phyloP scores from a whole-genome alignment of 257 asterid species.

The Ajuga chamaepitys region DNA sequence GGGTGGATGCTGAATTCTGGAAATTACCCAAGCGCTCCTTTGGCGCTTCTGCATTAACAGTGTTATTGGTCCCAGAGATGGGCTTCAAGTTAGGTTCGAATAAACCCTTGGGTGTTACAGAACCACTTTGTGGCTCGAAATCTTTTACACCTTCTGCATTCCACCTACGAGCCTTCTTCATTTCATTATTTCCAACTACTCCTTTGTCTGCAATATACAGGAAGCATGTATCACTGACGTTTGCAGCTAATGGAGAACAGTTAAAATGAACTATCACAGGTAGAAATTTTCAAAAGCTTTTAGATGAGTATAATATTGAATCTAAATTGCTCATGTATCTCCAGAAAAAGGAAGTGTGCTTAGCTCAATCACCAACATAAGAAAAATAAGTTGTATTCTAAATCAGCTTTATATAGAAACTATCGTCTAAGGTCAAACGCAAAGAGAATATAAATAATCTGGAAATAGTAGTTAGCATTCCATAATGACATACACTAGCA shows the following conservation, averaged over 20 bases:
- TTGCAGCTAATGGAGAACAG: background rate
- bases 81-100: constrained; percentile 39
- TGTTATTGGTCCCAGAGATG: constrained; percentile 34
- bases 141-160: constrained; percentile 44
- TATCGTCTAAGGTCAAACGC: background rate
- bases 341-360: background rate
- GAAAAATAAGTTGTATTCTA: background rate
- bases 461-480: background rate
- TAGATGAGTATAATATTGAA: background rate
- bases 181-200: constrained; percentile 39
- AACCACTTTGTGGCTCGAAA: constrained; percentile 39
- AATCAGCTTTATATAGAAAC: background rate
- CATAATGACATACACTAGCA: background rate
- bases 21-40: constrained; percentile 75
- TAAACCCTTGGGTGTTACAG: constrained; percentile 38
- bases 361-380: background rate
- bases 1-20: background rate
- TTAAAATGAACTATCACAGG: background rate
- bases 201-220: constrained; percentile 39
- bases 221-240: background rate
- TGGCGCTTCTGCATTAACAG: constrained; percentile 39
- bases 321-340: background rate
- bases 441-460: background rate
- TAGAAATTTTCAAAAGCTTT: background rate
- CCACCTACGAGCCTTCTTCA: constrained; percentile 67